phyloP scores from a whole-genome alignment of 345 rosid species.

The Kernera saxatilis region DNA sequence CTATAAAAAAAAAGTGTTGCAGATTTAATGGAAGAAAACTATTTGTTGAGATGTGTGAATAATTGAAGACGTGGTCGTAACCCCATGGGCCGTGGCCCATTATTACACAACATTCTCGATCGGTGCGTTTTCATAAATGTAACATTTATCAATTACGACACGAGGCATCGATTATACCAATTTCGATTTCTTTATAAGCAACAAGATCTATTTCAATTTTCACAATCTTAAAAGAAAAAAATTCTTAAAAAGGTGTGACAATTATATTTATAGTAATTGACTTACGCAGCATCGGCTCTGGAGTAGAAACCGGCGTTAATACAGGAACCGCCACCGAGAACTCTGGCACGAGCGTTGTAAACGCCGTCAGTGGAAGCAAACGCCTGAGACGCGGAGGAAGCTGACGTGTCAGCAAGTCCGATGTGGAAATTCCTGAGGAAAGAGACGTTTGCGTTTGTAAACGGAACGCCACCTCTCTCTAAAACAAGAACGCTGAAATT shows the following conservation, averaged over 20 bases:
- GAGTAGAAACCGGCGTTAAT: constrained; percentile 97
- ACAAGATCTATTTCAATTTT: background rate
- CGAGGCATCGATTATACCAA: background rate
- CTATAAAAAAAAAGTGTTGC: background rate
- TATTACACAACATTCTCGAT: constrained; percentile 26
- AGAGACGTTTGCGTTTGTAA: constrained; percentile 81
- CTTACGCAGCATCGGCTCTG: constrained; percentile 67
- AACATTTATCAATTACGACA: background rate
- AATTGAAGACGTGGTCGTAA: background rate
- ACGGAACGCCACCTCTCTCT: constrained; percentile 97
- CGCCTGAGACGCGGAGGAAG: constrained; percentile 73
- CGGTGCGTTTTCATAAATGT: constrained; percentile 23
- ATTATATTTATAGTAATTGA: background rate
- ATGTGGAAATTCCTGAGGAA: constrained; percentile 75
- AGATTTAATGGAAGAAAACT: background rate
- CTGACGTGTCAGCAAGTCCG: constrained; percentile 70
- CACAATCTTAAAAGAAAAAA: background rate
- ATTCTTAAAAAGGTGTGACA: too few species aligned
- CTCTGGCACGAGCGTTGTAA: constrained; percentile 79
- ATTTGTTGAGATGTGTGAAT: background rate
- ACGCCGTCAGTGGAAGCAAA: constrained; percentile 93
- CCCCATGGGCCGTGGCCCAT: background rate
- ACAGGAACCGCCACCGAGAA: constrained; percentile 86
- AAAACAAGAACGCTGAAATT: constrained; percentile 75
- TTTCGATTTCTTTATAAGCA: background rate